phyloP scores from a whole-genome alignment of 257 asterid genomes.

The Gentiana dahurica region DNA sequence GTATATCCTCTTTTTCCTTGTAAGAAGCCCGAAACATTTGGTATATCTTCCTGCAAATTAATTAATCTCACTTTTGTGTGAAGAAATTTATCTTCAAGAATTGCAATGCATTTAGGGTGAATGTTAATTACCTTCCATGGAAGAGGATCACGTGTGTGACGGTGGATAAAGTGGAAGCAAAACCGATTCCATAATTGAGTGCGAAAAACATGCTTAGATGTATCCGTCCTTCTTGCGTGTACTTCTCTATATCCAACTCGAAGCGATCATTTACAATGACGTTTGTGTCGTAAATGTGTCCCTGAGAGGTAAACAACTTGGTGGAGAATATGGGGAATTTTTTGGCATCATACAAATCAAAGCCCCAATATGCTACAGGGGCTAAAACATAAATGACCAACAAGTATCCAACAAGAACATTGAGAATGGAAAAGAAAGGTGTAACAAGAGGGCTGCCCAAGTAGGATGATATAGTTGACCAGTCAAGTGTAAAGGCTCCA shows the following conservation, averaged over 20 bases:
- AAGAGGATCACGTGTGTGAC: constrained; percentile 66
- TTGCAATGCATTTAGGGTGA: not conserved
- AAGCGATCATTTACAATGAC: constrained; percentile 67
- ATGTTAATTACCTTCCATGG: constrained; percentile 65
- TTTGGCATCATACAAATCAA: constrained; percentile 54
- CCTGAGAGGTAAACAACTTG: constrained; percentile 69
- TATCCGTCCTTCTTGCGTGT: constrained; percentile 57
- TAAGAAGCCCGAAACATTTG: constrained; percentile 57
- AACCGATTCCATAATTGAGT: constrained; percentile 73
- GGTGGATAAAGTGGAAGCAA: constrained; percentile 88
- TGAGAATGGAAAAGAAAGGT: constrained; percentile 82
- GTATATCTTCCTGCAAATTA: constrained; percentile 52
- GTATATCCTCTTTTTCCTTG: constrained; percentile 69
- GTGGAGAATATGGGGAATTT: constrained; percentile 81
- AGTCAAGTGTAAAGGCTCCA: constrained; percentile 77
- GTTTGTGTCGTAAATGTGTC: constrained; percentile 59
- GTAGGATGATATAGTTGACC: constrained; percentile 78
- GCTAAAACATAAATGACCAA: constrained; percentile 49
- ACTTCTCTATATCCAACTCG: constrained; percentile 53
- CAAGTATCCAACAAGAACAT: constrained; percentile 50
- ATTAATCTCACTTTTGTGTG: too few relatives aligned
- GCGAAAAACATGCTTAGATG: constrained; percentile 85
- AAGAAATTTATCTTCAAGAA: too few relatives aligned
- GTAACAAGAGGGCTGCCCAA: constrained; percentile 71
- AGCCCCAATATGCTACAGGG: constrained; percentile 73